These are phyloP conservation scores for Debaryomyces nepalensis DNA, from an alignment of 1,139 yeast species.

Conservation along the genomic window DNA sequence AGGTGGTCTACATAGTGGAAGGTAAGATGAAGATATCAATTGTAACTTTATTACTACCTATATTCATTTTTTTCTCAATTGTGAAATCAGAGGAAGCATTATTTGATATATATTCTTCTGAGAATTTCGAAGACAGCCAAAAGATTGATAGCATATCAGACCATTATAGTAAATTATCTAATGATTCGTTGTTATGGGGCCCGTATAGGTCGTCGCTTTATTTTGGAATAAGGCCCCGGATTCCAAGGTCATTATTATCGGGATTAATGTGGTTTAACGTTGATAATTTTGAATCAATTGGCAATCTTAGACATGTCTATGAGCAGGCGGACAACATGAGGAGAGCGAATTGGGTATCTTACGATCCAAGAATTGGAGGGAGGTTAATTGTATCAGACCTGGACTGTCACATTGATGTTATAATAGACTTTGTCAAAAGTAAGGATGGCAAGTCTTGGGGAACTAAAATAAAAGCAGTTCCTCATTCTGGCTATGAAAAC, in stretches of 20 bases:
- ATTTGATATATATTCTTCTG: conserved; percentile 22
- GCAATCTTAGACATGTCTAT: conserved; percentile 74
- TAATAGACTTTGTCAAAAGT: conserved; percentile 77
- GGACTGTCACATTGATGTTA: conserved; percentile 63
- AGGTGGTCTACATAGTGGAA: too few species aligned
- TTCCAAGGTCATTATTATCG: conserved; percentile 74
- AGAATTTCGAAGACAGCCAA: conserved; percentile 11
- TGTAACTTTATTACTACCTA: neutral
- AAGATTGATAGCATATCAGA: conserved; percentile 21
- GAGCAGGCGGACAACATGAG: conserved; percentile 74
- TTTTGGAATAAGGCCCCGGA: conserved; percentile 81
- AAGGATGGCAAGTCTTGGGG: conserved; percentile 81
- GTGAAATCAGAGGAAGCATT: conserved; percentile 16
- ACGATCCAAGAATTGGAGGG: conserved; percentile 91
- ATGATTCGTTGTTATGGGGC: conserved; percentile 70
- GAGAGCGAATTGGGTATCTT: conserved; percentile 83
- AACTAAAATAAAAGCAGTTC: conserved; percentile 64
- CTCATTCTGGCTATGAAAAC: conserved; percentile 53
- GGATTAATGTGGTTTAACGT: conserved; percentile 92
- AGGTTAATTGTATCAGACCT: conserved; percentile 72
- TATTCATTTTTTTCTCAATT: conserved; percentile 2
- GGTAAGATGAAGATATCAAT: conserved; percentile 4
- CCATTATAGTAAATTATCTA: conserved; percentile 33
- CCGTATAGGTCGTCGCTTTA: conserved; percentile 89
- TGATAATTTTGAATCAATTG: conserved; percentile 61